Conservation (phyloP, 2,329 filamentous ascomycete genomes). For the Hypoxylon rubiginosum region DNA sequence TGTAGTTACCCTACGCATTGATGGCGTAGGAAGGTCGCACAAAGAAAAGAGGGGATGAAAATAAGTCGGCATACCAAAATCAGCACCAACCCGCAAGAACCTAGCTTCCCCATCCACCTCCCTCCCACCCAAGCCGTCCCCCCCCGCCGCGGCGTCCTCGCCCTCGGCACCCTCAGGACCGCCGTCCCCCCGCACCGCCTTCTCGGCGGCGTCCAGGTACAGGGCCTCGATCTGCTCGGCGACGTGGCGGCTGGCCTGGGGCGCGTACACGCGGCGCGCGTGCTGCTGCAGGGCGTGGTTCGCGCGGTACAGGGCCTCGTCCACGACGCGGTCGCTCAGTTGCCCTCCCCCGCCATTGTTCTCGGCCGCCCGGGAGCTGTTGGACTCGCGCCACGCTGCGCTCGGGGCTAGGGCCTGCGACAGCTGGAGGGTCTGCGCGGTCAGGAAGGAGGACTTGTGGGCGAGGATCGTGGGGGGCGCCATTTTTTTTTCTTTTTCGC, state of each 20-base stretch:
- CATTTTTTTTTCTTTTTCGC: too few relatives aligned
- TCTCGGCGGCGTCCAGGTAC: conserved; percentile 67
- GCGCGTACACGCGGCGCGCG: conserved; percentile 73
- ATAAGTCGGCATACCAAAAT: conserved; percentile 42
- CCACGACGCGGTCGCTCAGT: conserved; percentile 65
- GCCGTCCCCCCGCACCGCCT: conserved; percentile 50
- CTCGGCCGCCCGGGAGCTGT: conserved; percentile 57
- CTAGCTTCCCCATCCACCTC: conserved; percentile 48
- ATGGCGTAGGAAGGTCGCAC: neutral
- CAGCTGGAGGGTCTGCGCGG: conserved; percentile 72
- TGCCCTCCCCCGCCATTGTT: too few relatives aligned
- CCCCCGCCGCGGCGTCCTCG: conserved; percentile 46
- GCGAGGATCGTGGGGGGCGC: conserved; percentile 68
- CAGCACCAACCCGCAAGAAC: conserved; percentile 42
- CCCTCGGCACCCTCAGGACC: conserved; percentile 58
- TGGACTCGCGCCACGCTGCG: conserved; percentile 64
- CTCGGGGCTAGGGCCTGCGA: conserved; percentile 71
- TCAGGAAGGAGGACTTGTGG: conserved; percentile 75
- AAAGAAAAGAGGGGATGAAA: neutral
- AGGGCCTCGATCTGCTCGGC: conserved; percentile 79
- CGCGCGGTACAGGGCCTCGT: conserved; percentile 69
- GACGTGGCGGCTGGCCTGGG: conserved; percentile 77
- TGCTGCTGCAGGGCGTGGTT: conserved; percentile 76
- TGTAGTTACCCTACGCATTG: neutral
- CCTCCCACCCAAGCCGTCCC: conserved; percentile 55